A percentile compares a stretch with the other conserved stretches of the same genome.
Evolutionary conservation across 2,329 filamentous ascomycete species (phyloP).

Genomic region (Xylaria sp.): DNA sequence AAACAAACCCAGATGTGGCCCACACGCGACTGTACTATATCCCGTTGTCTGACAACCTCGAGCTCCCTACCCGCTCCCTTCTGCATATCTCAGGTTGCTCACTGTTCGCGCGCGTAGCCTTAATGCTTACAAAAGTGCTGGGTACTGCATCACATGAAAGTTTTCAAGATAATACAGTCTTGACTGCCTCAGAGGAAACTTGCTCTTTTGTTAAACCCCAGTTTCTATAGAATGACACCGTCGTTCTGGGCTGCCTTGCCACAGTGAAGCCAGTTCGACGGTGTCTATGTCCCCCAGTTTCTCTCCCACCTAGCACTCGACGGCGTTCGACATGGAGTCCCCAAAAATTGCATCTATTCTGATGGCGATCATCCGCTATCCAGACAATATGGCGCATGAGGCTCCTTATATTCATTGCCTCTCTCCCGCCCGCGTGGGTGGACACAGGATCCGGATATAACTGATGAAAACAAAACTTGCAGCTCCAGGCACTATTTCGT

Average conservation of each 20-base stretch:
- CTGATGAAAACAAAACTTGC: constrained; percentile 9
- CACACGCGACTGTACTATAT: background rate
- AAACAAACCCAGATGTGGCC: too few relatives aligned
- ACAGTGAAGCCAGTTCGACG: constrained; percentile 6
- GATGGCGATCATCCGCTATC: constrained; percentile 12
- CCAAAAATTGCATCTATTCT: constrained; percentile 16
- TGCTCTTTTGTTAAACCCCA: constrained; percentile 15
- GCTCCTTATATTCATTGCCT: constrained; percentile 14
- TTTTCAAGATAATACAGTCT: constrained; percentile 14
- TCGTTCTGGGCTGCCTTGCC: constrained; percentile 9
- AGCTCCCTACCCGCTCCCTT: background rate
- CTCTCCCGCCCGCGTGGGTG: constrained; percentile 11
- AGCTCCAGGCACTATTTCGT: background rate
- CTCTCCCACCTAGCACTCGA: constrained; percentile 10
- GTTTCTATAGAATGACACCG: constrained; percentile 12
- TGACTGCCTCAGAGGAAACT: constrained; percentile 20
- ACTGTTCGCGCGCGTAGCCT: background rate
- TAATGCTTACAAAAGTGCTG: background rate
- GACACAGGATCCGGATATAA: constrained; percentile 17
- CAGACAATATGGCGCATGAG: constrained; percentile 16
- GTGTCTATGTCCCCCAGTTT: constrained; percentile 11
- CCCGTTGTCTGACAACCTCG: background rate
- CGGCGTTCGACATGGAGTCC: constrained; percentile 15
- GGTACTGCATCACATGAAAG: constrained; percentile 20
- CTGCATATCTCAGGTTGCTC: background rate